These are phyloP conservation scores for Aspergillus nanangensis DNA, from an alignment of 495 filamentous ascomycete species.

Conservation along the genomic window DNA sequence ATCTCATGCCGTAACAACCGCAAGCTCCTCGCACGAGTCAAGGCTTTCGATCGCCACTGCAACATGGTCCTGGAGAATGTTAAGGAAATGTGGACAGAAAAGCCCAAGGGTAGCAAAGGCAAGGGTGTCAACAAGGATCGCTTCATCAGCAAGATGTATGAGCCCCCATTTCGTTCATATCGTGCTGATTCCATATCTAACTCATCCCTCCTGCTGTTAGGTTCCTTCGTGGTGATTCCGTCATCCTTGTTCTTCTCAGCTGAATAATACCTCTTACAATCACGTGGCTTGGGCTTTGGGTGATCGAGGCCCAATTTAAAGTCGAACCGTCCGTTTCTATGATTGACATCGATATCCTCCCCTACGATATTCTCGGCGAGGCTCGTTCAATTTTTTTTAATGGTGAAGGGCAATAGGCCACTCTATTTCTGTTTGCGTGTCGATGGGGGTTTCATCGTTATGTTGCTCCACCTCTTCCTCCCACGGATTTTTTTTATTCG, in stretches of 20 bases:
- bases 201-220: constrained; percentile 35
- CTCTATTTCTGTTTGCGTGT: neutral
- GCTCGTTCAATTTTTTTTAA: neutral
- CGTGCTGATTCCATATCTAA: neutral
- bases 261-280: constrained; percentile 33
- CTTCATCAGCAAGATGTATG: constrained; percentile 95
- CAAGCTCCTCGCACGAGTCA: constrained; percentile 74
- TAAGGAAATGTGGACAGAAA: constrained; percentile 99
- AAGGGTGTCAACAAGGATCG: constrained; percentile 94
- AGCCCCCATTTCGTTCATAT: constrained; percentile 21
- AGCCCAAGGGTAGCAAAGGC: constrained; percentile 82
- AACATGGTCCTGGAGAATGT: constrained; percentile 98
- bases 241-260: constrained; percentile 89
- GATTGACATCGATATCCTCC: constrained; percentile 10
- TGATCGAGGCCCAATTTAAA: neutral
- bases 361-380: constrained; percentile 5
- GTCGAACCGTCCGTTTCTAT: neutral
- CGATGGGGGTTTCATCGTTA: neutral
- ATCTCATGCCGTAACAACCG: constrained; percentile 89
- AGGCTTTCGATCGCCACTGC: constrained; percentile 90
- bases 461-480: neutral
- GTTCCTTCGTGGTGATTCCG: constrained; percentile 91
- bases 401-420: neutral
- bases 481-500: neutral
- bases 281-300: constrained; percentile 12